Evolutionary conservation across 1,284 basidiomycete species (phyloP).

Genomic region (Heterobasidion irregulare): DNA sequence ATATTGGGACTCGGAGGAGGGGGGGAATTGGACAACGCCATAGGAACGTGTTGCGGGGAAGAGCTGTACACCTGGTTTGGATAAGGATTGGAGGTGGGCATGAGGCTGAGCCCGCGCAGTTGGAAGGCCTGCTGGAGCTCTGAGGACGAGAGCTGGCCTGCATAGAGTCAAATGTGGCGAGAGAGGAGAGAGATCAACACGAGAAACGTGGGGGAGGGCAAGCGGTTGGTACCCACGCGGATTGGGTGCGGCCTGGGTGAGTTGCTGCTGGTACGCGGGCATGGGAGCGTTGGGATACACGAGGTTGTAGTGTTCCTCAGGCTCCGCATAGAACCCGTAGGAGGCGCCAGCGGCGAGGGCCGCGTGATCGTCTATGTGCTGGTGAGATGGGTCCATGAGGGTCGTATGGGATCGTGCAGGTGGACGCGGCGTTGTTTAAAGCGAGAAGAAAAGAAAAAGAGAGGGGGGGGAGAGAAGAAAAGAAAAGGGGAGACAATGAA

Average conservation of each 20-base stretch:
- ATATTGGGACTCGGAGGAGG: slow-evolving; percentile 70
- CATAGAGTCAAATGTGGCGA: slow-evolving; percentile 11
- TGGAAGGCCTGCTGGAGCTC: slow-evolving; percentile 18
- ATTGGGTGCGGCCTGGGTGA: slow-evolving; percentile 16
- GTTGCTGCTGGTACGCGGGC: slow-evolving; percentile 10
- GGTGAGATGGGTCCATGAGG: slow-evolving; percentile 11
- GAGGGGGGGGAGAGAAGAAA: slow-evolving; percentile 1
- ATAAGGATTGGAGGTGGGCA: slow-evolving; percentile 13
- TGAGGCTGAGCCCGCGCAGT: slow-evolving; percentile 14
- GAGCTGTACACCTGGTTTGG: slow-evolving; percentile 32
- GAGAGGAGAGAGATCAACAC: slow-evolving; percentile 8
- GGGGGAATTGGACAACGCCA: slow-evolving; percentile 47
- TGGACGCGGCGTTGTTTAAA: background rate
- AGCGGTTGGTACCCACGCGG: slow-evolving; percentile 16
- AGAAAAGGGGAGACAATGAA: slow-evolving; percentile 2
- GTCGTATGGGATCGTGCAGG: background rate
- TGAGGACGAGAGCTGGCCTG: slow-evolving; percentile 12
- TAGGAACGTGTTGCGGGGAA: slow-evolving; percentile 41
- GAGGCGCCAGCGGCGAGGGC: slow-evolving; percentile 13
- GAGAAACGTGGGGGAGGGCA: slow-evolving; percentile 12
- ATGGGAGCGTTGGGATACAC: slow-evolving; percentile 11
- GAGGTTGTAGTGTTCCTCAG: slow-evolving; percentile 12
- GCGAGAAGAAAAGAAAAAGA: slow-evolving; percentile 1
- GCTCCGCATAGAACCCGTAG: slow-evolving; percentile 13
- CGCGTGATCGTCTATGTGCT: slow-evolving; percentile 7